Evolutionary conservation across 768 basidiomycete genomes (phyloP), one percentile per base, ranked within the genome.

Genomic region (Termitomyces sp.): DNA sequence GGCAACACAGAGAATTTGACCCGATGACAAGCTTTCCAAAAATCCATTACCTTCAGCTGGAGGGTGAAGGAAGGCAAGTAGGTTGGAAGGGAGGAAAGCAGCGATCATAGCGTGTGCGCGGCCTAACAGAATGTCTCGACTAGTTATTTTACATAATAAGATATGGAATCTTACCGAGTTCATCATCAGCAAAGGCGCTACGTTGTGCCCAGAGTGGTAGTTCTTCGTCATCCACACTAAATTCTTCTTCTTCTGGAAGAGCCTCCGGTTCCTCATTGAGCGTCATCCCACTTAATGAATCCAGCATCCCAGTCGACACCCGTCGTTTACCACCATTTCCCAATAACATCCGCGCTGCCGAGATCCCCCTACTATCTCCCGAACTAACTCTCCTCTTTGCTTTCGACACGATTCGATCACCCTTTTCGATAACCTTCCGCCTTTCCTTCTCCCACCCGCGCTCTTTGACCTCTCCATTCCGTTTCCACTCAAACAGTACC

Each of bases 151-250:
- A 7, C 32, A 41, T 52, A 25, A 37, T 23, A 35, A 34, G 50
- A 30, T 34, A 23, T 43, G 14, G 59, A 48, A 14, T 70, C 79
- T 64, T 52, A 89, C 89, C 84, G 5, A 89, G 70, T 3, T 79
- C 75, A 61, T 88, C 79, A 35, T 79, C 73, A 3, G 60, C 61
- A 62, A 88, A 92, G 9, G 72, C 63, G 10, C 70, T 71, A 25
- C 83, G 76, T 62, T 79, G 81, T 5, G 92, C 91, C 93, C 93
- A 94, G 5, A 76, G 74, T 0, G 93, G 91, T 7, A 93, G 73
- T 35, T 85, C 83, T 3, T 85, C 85, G 60, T 90, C 89, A 30
- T 86, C 86, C 19, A 87, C 67, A 14, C 74, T 78, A 11, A 71
- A 73, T 16, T 75, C 76, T 1, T 68, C 73, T 21, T 79, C 79